Conservation (phyloP, 257 asterid genomes). For the Prunella vulgaris region DNA sequence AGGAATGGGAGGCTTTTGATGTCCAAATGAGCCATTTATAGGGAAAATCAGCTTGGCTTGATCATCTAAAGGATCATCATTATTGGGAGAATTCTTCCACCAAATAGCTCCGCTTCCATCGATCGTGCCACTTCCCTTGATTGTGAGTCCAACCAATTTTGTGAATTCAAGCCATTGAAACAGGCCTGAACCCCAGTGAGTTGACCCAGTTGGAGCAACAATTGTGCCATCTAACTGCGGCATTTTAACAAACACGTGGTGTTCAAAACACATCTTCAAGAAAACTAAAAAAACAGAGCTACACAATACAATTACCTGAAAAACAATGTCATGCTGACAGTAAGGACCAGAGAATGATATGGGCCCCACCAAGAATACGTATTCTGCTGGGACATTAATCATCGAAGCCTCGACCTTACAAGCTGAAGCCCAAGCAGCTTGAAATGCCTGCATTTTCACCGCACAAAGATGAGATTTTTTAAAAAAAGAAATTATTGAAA, state of each 20-base stretch:
- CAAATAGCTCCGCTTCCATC: conserved; percentile 90
- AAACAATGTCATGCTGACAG: conserved; percentile 74
- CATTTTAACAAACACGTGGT: conserved; percentile 21
- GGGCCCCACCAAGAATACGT: conserved; percentile 74
- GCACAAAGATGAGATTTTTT: neutral
- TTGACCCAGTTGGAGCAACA: conserved; percentile 69
- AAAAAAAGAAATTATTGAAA: too few relatives aligned
- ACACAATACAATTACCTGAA: conserved; percentile 52
- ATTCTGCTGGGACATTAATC: conserved; percentile 55
- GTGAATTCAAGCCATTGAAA: conserved; percentile 84
- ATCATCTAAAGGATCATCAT: conserved; percentile 63
- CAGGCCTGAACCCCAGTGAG: conserved; percentile 78
- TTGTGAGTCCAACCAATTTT: conserved; percentile 75
- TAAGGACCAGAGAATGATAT: conserved; percentile 90
- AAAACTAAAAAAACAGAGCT: neutral
- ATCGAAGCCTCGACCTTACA: conserved; percentile 71
- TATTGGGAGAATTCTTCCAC: conserved; percentile 66
- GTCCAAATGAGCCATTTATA: conserved; percentile 36
- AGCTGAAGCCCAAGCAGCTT: conserved; percentile 87
- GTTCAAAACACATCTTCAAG: neutral
- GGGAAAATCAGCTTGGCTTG: conserved; percentile 70
- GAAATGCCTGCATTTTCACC: conserved; percentile 60
- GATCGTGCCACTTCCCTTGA: conserved; percentile 64
- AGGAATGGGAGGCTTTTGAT: conserved; percentile 36
- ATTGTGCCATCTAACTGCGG: conserved; percentile 83